These are phyloP conservation scores for Candida golubevii DNA, from an alignment of 805 yeast genomes.

Conservation along the genomic window DNA sequence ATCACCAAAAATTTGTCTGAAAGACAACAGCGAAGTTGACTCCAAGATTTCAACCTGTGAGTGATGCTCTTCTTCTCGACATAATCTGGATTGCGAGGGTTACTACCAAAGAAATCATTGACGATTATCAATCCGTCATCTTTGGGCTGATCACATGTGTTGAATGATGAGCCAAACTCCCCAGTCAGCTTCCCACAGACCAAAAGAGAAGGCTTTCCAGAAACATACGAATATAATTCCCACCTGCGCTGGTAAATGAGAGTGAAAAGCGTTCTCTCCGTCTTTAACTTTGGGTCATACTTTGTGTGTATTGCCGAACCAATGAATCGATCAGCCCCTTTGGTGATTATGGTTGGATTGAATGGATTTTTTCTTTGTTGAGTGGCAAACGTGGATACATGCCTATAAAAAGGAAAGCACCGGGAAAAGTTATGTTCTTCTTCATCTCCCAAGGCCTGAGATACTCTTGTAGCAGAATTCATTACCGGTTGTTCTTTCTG, in stretches of 20 bases:
- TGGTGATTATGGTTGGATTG: conserved; percentile 21
- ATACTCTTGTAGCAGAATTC: too few relatives aligned
- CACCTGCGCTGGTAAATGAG: conserved; percentile 65
- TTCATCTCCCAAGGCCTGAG: conserved; percentile 21
- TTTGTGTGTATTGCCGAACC: conserved; percentile 30
- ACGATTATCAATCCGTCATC: conserved; percentile 24
- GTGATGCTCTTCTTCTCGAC: too few relatives aligned
- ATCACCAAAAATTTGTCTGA: conserved; percentile 59
- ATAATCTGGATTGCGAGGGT: too few relatives aligned
- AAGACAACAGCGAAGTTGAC: conserved; percentile 54
- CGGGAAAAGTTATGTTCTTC: conserved; percentile 68
- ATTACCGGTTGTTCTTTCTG: too few relatives aligned
- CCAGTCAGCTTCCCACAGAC: conserved; percentile 71
- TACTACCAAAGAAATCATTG: conserved; percentile 22
- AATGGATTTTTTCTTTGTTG: conserved; percentile 44
- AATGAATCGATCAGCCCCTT: conserved; percentile 25
- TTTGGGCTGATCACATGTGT: conserved; percentile 15
- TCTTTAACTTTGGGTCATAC: conserved; percentile 36
- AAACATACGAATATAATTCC: conserved; percentile 59
- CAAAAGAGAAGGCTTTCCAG: conserved; percentile 46
- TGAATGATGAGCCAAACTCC: conserved; percentile 53
- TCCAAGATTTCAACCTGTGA: conserved; percentile 46
- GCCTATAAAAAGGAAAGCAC: conserved; percentile 80
- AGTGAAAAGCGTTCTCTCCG: conserved; percentile 61
- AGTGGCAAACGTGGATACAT: conserved; percentile 47